These are phyloP conservation scores for Mycocentrospora acerina DNA, from an alignment of 2,329 filamentous ascomycete species.

Conservation along the genomic window DNA sequence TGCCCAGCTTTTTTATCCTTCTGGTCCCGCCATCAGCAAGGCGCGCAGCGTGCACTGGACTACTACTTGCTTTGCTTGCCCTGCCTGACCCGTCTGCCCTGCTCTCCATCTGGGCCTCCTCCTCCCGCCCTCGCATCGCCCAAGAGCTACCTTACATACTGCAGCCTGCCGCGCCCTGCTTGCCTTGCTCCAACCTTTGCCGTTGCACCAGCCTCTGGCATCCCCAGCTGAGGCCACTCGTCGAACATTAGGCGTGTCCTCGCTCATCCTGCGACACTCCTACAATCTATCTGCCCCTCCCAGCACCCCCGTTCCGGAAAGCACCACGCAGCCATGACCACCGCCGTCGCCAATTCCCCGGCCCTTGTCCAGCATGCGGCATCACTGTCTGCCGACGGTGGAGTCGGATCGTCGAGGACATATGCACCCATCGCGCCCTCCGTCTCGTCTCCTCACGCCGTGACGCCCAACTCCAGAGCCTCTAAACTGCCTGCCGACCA, in stretches of 20 bases:
- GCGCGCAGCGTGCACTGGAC: conserved; percentile 5
- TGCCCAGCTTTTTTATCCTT: conserved; percentile 25
- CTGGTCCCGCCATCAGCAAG: conserved; percentile 12
- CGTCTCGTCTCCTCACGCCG: conserved; percentile 41
- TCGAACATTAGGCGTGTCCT: conserved; percentile 37
- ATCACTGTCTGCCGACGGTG: conserved; percentile 36
- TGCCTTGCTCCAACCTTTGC: conserved; percentile 17
- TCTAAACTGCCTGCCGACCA: conserved; percentile 38
- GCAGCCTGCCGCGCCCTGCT: conserved; percentile 7
- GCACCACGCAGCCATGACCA: conserved; percentile 46
- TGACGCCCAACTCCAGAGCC: conserved; percentile 40
- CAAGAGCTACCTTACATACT: conserved; percentile 8
- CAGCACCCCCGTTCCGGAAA: conserved; percentile 12
- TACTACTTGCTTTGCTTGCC: conserved; percentile 6
- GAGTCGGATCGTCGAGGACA: conserved; percentile 42
- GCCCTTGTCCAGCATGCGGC: conserved; percentile 43
- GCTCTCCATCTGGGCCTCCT: conserved; percentile 3
- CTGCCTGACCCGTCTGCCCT: conserved; percentile 7
- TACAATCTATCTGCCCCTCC: conserved; percentile 32
- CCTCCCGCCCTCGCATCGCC: conserved; percentile 3
- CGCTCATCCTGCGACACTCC: conserved; percentile 39
- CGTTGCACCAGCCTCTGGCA: conserved; percentile 30
- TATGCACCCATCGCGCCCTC: conserved; percentile 49
- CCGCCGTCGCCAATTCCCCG: conserved; percentile 48
- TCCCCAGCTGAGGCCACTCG: conserved; percentile 29